Conservation (phyloP, 2,329 filamentous ascomycete species). For the Colletotrichum siamense region DNA sequence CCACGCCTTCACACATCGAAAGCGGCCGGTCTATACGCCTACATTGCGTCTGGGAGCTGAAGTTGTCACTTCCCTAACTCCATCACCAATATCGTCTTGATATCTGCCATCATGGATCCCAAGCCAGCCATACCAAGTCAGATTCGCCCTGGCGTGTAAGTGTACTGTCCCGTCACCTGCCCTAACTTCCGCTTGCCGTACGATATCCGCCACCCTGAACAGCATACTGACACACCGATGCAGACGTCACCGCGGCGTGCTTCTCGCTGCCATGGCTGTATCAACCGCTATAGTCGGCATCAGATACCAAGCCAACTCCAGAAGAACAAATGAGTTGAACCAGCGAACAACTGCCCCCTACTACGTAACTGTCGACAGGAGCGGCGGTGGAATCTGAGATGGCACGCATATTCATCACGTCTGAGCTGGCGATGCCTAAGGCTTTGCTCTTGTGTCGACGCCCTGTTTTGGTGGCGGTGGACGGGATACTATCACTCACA, state of each 20-base stretch:
- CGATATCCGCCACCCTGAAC: not conserved
- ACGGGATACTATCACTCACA: not conserved
- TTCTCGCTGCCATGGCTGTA: conserved; percentile 36
- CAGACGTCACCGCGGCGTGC: conserved; percentile 44
- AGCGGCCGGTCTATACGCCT: not conserved
- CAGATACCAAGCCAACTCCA: conserved; percentile 38
- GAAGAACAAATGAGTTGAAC: conserved; percentile 47
- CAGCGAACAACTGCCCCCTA: conserved; percentile 42
- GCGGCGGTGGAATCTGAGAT: conserved; percentile 49
- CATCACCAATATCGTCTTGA: not conserved
- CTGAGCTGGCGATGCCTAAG: not conserved
- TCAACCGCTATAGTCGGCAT: conserved; percentile 32
- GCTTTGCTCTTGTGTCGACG: not conserved
- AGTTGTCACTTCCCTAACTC: not conserved
- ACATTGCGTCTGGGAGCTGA: not conserved
- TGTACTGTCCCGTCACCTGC: conserved; percentile 28
- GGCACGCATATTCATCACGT: not conserved
- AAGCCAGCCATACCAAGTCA: conserved; percentile 12
- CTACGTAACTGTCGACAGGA: conserved; percentile 58
- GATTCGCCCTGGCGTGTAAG: conserved; percentile 22
- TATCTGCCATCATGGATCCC: not conserved
- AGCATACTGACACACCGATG: not conserved
- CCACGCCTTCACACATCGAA: not conserved
- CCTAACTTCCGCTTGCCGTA: conserved; percentile 22
- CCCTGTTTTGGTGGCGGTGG: not conserved